Percentiles rank a stretch among this genome's conserved stretches.
phyloP scores from a whole-genome alignment of 257 asterid species.

The Scutellaria barbata region DNA sequence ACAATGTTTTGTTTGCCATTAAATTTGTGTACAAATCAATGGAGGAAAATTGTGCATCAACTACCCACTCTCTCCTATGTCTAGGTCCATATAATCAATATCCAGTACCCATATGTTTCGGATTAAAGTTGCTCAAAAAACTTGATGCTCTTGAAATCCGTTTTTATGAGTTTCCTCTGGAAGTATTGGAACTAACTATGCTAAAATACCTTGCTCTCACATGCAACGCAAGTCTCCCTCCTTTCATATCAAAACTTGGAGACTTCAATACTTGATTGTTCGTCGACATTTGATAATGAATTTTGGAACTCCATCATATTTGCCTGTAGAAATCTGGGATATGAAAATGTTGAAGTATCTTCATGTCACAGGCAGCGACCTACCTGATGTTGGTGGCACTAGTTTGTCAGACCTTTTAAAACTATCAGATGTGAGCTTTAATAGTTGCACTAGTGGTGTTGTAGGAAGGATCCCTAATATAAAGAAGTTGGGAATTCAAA shows the following conservation, averaged over 20 bases:
- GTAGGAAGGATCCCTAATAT: no score
- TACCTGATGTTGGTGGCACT: no score
- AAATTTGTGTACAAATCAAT: background rate
- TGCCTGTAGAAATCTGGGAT: conserved; percentile 1
- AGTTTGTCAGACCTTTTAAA: no score
- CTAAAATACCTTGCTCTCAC: conserved; percentile 5
- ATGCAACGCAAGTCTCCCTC: background rate
- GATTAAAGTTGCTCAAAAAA: background rate
- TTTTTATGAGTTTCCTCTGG: conserved; percentile 1
- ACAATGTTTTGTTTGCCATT: background rate
- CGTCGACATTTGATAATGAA: background rate
- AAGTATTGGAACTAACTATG: background rate
- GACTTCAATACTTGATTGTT: background rate
- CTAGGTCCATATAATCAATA: background rate
- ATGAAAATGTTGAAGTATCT: background rate
- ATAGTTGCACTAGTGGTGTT: no score
- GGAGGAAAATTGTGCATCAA: background rate
- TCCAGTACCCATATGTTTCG: conserved; percentile 1
- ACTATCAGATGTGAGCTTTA: no score
- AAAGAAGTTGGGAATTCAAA: no score
- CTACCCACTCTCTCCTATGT: background rate
- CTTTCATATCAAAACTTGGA: background rate
- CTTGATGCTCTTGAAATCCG: conserved; percentile 1
- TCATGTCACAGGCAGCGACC: no score
- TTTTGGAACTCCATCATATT: background rate